phyloP scores from a whole-genome alignment of 1,284 basidiomycete species.

The Cryptococcus sp. region DNA sequence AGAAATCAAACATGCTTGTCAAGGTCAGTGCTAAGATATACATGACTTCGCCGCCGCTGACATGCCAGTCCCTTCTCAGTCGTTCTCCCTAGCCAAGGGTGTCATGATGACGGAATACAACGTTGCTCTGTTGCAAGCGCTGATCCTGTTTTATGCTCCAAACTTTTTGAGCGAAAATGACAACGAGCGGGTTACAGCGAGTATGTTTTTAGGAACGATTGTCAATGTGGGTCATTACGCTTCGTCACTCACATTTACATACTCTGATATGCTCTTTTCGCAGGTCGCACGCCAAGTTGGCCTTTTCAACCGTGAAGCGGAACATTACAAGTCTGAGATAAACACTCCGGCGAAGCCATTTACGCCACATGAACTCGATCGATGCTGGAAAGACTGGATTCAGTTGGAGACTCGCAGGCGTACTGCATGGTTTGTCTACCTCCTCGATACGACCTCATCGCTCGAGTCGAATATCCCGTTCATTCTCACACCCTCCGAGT shows the following conservation, averaged over 20 bases:
- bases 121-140: conserved; percentile 52
- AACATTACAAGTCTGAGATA: conserved; percentile 38
- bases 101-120: conserved; percentile 54
- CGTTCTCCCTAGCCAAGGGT: conserved; percentile 48
- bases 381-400: conserved; percentile 54
- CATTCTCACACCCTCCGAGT: conserved; percentile 47
- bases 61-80: conserved; percentile 20
- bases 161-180: conserved; percentile 52
- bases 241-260: not conserved
- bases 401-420: conserved; percentile 52
- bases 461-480: conserved; percentile 53
- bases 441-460: conserved; percentile 54
- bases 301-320: conserved; percentile 47
- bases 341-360: conserved; percentile 32
- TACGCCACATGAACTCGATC: conserved; percentile 45
- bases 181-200: conserved; percentile 47
- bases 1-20: conserved; percentile 56
- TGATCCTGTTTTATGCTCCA: conserved; percentile 54
- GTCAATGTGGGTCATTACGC: conserved; percentile 40
- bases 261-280: not conserved
- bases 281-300: conserved; percentile 54
- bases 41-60: no score
- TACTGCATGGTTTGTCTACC: conserved; percentile 53
- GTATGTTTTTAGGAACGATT: conserved; percentile 52
- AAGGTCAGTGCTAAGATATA: conserved; percentile 31